A percentile compares a stretch with the other conserved stretches of the same genome.
phyloP scores from a whole-genome alignment of 1,139 yeast species.

The Sugiyamaella pinicola region DNA sequence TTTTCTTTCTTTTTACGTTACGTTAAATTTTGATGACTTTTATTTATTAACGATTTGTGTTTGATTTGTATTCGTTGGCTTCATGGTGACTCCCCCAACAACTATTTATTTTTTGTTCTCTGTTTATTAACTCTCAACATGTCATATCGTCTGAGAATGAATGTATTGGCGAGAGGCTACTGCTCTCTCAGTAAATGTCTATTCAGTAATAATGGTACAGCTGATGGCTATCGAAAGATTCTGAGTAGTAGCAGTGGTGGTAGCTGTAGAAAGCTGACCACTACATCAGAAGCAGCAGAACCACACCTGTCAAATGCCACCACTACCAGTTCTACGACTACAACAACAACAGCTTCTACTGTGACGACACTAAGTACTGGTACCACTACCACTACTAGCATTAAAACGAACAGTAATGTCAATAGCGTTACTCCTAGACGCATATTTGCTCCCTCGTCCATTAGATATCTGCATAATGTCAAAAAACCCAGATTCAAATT shows the following conservation, averaged over 20 bases:
- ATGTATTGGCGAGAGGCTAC: neutral
- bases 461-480: conserved; percentile 18
- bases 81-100: too few relatives aligned
- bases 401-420: neutral
- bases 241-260: neutral
- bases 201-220: neutral
- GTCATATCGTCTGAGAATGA: neutral
- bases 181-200: neutral
- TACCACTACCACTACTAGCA: neutral
- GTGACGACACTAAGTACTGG: neutral
- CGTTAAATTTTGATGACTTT: neutral
- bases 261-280: neutral
- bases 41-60: neutral
- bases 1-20: too few relatives aligned
- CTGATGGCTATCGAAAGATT: neutral
- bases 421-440: neutral
- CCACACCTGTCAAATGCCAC: neutral
- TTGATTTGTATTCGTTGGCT: neutral
- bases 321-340: neutral
- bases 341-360: conserved; percentile 4
- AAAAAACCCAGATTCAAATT: conserved; percentile 23
- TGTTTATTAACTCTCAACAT: neutral
- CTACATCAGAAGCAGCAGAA: neutral
- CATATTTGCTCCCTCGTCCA: conserved; percentile 8
- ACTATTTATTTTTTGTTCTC: neutral